phyloP scores from a whole-genome alignment of 805 yeast genomes.

The Candida sanyiensis region DNA sequence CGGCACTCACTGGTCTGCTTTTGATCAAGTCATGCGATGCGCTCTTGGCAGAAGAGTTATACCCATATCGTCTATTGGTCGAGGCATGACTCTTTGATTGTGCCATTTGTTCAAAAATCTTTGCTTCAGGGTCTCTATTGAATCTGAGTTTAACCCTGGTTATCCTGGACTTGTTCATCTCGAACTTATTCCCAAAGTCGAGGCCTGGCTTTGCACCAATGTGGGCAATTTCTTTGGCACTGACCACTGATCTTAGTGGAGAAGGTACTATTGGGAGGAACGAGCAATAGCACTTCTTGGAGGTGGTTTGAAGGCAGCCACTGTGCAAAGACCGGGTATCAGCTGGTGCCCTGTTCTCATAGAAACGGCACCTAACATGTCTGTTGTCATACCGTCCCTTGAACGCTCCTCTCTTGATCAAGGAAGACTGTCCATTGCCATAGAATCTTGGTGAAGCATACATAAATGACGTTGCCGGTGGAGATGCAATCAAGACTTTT shows the following conservation, averaged over 20 bases:
- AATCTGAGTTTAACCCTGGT: too few relatives aligned
- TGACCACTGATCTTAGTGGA: constrained; percentile 9
- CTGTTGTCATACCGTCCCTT: constrained; percentile 27
- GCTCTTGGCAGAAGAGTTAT: too few relatives aligned
- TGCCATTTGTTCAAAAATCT: constrained; percentile 1
- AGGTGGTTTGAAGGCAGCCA: constrained; percentile 5
- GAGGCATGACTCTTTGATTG: background rate
- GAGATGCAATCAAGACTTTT: too few relatives aligned
- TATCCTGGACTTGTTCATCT: background rate
- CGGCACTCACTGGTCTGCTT: too few relatives aligned
- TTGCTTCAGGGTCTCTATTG: too few relatives aligned
- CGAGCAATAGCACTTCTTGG: constrained; percentile 12
- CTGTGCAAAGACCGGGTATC: background rate
- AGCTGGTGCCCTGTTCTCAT: background rate
- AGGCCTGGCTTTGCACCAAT: constrained; percentile 3
- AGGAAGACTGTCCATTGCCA: constrained; percentile 10
- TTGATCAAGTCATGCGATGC: too few relatives aligned
- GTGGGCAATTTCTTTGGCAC: background rate
- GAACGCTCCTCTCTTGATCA: constrained; percentile 25
- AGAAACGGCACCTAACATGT: constrained; percentile 19
- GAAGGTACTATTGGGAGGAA: constrained; percentile 15
- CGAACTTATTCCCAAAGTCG: background rate
- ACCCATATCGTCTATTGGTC: too few relatives aligned
- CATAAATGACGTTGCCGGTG: background rate
- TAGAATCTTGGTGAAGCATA: constrained; percentile 3